These are phyloP conservation scores for Fusarium agapanthi DNA, from an alignment of 2,329 filamentous ascomycete species.

Conservation along the genomic window DNA sequence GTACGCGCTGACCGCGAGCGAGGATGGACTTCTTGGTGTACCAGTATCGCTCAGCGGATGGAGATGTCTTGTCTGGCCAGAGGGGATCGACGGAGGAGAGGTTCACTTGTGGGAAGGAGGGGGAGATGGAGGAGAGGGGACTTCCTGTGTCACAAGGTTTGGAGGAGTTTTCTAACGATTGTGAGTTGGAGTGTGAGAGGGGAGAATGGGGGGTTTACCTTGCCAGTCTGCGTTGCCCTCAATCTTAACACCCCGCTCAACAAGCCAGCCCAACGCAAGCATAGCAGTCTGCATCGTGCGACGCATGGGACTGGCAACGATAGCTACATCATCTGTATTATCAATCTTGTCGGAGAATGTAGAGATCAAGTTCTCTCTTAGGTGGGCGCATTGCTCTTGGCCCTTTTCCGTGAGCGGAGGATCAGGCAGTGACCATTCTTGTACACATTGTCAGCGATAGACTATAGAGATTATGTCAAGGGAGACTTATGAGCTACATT, in stretches of 20 bases:
- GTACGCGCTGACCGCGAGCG: conserved; percentile 60
- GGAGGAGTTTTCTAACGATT: conserved; percentile 57
- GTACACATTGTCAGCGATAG: conserved; percentile 44
- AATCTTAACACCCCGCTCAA: conserved; percentile 62
- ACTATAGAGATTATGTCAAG: not conserved
- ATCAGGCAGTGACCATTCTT: conserved; percentile 59
- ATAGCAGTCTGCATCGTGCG: conserved; percentile 72
- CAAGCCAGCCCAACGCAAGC: conserved; percentile 65
- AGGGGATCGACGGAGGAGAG: conserved; percentile 65
- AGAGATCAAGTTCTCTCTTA: conserved; percentile 54
- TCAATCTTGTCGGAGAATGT: conserved; percentile 48
- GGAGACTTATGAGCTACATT: conserved; percentile 60
- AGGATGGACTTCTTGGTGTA: conserved; percentile 63
- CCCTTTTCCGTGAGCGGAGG: conserved; percentile 61
- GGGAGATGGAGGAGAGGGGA: conserved; percentile 51
- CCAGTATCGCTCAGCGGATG: conserved; percentile 57
- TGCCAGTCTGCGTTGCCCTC: conserved; percentile 71
- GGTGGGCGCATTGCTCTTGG: conserved; percentile 56
- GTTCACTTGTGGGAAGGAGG: conserved; percentile 65
- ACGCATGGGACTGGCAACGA: conserved; percentile 71
- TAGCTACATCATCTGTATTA: conserved; percentile 52
- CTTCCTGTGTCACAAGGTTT: conserved; percentile 71
- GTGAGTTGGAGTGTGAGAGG: not conserved
- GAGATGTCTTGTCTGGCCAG: conserved; percentile 69
- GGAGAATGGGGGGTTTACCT: conserved; percentile 50